A percentile compares a stretch with the other conserved stretches of the same genome.
Evolutionary conservation across 1,139 yeast genomes (phyloP).

Genomic region (Nakaseomyces nivariensis): DNA sequence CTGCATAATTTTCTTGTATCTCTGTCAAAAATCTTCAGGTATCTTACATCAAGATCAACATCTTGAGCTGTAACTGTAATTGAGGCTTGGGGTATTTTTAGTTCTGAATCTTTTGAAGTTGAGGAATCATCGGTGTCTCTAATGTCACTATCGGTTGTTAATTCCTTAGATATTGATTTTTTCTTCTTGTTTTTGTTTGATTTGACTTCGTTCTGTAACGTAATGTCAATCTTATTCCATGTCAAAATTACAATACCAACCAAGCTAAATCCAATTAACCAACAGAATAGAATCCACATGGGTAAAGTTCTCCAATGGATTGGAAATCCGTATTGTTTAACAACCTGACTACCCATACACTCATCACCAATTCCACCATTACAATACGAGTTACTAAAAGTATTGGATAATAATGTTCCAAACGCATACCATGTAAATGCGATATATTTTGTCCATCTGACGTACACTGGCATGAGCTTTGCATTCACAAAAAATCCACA

Average conservation of each 20-base stretch:
- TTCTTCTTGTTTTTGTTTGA: constrained; percentile 9
- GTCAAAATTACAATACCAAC: constrained; percentile 40
- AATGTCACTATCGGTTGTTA: constrained; percentile 4
- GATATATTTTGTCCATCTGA: constrained; percentile 70
- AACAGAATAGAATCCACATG: constrained; percentile 48
- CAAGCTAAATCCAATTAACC: constrained; percentile 47
- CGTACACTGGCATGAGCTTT: constrained; percentile 70
- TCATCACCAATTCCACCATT: constrained; percentile 36
- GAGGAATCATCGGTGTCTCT: constrained; percentile 9
- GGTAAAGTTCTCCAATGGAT: constrained; percentile 61
- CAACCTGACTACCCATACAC: constrained; percentile 37
- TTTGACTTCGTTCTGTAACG: constrained; percentile 21
- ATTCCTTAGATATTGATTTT: neutral
- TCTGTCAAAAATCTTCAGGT: constrained; percentile 7
- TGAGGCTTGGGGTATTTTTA: constrained; percentile 2
- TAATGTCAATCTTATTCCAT: constrained; percentile 42
- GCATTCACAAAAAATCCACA: constrained; percentile 78
- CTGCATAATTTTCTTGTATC: constrained; percentile 8
- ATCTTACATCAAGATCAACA: constrained; percentile 14
- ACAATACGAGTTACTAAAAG: constrained; percentile 55
- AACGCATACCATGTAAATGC: constrained; percentile 72
- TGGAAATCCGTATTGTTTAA: constrained; percentile 53
- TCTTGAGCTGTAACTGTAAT: constrained; percentile 14
- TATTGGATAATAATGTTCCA: constrained; percentile 59
- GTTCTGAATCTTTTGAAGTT: constrained; percentile 8